Evolutionary conservation across 371 early-diverging fungal species (phyloP).

Genomic region (Apophysomyces ossiformis): DNA sequence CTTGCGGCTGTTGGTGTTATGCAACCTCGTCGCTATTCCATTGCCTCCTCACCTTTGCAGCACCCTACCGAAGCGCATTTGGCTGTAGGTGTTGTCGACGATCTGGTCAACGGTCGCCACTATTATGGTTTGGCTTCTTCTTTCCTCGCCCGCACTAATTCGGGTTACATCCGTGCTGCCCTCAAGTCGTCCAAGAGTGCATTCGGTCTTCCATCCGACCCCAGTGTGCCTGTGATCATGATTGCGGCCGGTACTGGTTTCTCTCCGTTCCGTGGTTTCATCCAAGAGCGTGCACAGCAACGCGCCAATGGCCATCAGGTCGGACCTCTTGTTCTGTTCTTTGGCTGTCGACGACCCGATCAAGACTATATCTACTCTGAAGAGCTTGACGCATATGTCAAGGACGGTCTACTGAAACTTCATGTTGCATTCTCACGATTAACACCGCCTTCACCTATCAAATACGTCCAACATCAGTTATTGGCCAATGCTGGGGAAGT

Average conservation of each 20-base stretch:
- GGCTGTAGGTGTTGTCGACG: slow-evolving; percentile 32
- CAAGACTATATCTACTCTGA: slow-evolving; percentile 70
- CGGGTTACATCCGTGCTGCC: slow-evolving; percentile 20
- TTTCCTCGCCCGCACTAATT: slow-evolving; percentile 18
- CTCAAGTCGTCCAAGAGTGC: slow-evolving; percentile 32
- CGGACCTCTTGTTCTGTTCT: slow-evolving; percentile 56
- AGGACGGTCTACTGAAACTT: slow-evolving; percentile 51
- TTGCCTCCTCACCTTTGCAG: slow-evolving; percentile 36
- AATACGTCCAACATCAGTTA: slow-evolving; percentile 32
- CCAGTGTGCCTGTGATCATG: slow-evolving; percentile 46
- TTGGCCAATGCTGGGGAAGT: slow-evolving; percentile 23
- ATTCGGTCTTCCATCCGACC: slow-evolving; percentile 29
- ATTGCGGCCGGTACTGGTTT: slow-evolving; percentile 75
- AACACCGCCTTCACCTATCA: slow-evolving; percentile 9
- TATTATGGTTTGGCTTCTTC: slow-evolving; percentile 30
- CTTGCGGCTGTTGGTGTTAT: slow-evolving; percentile 33
- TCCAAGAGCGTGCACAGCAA: slow-evolving; percentile 35
- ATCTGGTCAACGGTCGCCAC: slow-evolving; percentile 17
- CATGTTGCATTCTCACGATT: slow-evolving; percentile 73
- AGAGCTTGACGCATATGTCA: slow-evolving; percentile 58
- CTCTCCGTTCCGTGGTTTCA: slow-evolving; percentile 82
- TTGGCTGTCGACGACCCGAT: slow-evolving; percentile 71
- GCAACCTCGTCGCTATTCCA: slow-evolving; percentile 49
- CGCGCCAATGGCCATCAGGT: slow-evolving; percentile 11
- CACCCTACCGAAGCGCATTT: slow-evolving; percentile 23